Percentiles rank a stretch among this genome's conserved stretches.
These are phyloP conservation scores for Xylariales sp. DNA, from an alignment of 2,329 filamentous ascomycete species.

Conservation along the genomic window DNA sequence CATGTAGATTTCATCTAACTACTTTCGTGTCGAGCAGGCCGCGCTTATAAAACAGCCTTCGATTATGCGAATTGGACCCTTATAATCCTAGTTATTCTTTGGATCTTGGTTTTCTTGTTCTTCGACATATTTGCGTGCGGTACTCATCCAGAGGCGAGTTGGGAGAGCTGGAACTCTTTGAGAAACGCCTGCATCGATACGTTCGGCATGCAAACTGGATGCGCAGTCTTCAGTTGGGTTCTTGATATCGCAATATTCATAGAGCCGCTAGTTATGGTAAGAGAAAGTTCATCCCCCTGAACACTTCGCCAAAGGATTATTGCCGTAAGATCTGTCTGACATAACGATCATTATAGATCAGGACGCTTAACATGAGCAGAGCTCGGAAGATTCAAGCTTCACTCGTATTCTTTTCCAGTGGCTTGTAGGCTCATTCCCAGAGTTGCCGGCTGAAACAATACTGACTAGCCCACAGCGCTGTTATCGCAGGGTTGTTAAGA, in stretches of 20 bases:
- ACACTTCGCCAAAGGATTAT: too few relatives aligned
- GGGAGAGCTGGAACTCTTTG: not conserved
- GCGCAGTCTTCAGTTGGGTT: conserved; percentile 10
- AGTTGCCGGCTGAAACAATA: not conserved
- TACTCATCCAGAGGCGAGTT: not conserved
- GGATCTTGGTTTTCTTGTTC: conserved; percentile 3
- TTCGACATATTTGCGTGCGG: conserved; percentile 8
- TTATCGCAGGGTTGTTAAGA: conserved; percentile 6
- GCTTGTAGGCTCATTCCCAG: conserved; percentile 1
- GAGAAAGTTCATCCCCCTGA: too few relatives aligned
- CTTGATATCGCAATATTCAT: conserved; percentile 13
- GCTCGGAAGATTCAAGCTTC: conserved; percentile 7
- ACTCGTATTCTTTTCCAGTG: conserved; percentile 2
- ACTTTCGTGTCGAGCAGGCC: not conserved
- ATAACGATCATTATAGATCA: not conserved
- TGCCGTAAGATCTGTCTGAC: too few relatives aligned
- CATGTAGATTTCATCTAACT: too few relatives aligned
- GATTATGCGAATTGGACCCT: conserved; percentile 13
- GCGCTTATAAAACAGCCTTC: not conserved
- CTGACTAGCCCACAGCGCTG: not conserved
- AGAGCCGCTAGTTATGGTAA: conserved; percentile 13
- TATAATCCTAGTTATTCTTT: conserved; percentile 2
- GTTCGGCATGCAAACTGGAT: conserved; percentile 1
- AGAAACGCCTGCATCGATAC: not conserved
- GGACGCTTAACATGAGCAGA: conserved; percentile 10